Evolutionary conservation across 441 rosid genomes (phyloP).

Genomic region (Manihot esculenta): DNA sequence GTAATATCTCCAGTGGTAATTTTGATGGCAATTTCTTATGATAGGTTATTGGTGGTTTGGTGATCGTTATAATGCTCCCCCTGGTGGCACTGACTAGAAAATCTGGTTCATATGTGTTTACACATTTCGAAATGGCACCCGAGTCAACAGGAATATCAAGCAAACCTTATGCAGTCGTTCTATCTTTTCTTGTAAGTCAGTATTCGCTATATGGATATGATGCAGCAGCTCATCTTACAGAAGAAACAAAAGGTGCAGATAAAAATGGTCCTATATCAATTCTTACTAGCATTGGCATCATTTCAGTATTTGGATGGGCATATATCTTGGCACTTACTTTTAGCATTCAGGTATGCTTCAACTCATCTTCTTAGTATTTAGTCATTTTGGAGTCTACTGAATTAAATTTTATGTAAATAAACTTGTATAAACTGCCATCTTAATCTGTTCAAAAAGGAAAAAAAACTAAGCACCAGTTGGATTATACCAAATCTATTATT

Average conservation of each 20-base stretch:
- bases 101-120: slow-evolving; percentile 51
- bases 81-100: slow-evolving; percentile 46
- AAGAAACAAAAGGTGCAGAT: slow-evolving; percentile 65
- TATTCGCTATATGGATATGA: slow-evolving; percentile 63
- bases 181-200: slow-evolving; percentile 55
- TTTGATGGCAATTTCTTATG: neutral
- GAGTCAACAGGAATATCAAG: slow-evolving; percentile 48
- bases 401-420: too few species aligned
- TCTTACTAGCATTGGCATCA: slow-evolving; percentile 56
- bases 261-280: slow-evolving; percentile 55
- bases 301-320: slow-evolving; percentile 58
- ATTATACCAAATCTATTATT: neutral
- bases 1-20: too few species aligned
- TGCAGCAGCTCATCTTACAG: slow-evolving; percentile 64
- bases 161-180: slow-evolving; percentile 53
- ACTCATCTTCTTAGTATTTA: neutral
- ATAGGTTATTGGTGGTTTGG: slow-evolving; percentile 53
- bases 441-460: too few species aligned
- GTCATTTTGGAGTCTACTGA: neutral
- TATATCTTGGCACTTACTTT: slow-evolving; percentile 55
- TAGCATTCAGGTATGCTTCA: slow-evolving; percentile 45
- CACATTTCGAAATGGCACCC: slow-evolving; percentile 44
- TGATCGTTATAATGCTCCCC: slow-evolving; percentile 55
- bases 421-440: too few species aligned
- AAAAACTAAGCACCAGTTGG: too few species aligned